Conservation (phyloP, 202 grass and related monocot genomes). For the Musa balbisiana region DNA sequence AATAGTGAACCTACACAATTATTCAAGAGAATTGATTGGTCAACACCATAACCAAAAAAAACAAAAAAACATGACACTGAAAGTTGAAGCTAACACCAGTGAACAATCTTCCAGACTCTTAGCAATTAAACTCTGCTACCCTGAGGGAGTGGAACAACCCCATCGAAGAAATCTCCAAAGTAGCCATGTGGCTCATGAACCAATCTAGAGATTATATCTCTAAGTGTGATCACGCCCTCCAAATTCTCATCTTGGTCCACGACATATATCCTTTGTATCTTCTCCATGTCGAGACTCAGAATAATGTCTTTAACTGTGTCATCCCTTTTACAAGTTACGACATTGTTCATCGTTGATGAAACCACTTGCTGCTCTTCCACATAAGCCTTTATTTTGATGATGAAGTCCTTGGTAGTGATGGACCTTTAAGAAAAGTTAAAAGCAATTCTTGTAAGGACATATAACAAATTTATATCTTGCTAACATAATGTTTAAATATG, state of each 20-base stretch:
- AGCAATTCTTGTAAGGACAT: not conserved
- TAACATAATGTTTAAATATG: not conserved
- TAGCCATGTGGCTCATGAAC: constrained; percentile 81
- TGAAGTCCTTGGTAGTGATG: constrained; percentile 57
- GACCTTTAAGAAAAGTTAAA: constrained; percentile 30
- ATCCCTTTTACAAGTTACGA: constrained; percentile 52
- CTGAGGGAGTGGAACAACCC: constrained; percentile 61
- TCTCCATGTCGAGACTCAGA: constrained; percentile 53
- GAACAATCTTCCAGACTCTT: no score
- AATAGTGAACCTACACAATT: no score
- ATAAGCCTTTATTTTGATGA: constrained; percentile 29
- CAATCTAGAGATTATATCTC: constrained; percentile 87
- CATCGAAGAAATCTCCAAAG: constrained; percentile 96
- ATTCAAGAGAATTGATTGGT: no score
- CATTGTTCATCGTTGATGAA: constrained; percentile 36
- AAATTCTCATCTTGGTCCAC: constrained; percentile 40
- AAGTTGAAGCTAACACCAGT: no score
- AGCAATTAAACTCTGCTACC: constrained; percentile 55
- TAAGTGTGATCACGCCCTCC: constrained; percentile 72
- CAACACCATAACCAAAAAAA: not conserved
- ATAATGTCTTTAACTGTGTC: constrained; percentile 73
- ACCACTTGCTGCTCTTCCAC: constrained; percentile 25
- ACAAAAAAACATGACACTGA: no score
- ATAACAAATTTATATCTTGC: not conserved
- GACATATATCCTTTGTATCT: constrained; percentile 76